Percentiles rank a stretch among this genome's conserved stretches.
These are phyloP conservation scores for Hymenoscyphus fructigenus DNA, from an alignment of 2,329 filamentous ascomycete species.

Conservation along the genomic window DNA sequence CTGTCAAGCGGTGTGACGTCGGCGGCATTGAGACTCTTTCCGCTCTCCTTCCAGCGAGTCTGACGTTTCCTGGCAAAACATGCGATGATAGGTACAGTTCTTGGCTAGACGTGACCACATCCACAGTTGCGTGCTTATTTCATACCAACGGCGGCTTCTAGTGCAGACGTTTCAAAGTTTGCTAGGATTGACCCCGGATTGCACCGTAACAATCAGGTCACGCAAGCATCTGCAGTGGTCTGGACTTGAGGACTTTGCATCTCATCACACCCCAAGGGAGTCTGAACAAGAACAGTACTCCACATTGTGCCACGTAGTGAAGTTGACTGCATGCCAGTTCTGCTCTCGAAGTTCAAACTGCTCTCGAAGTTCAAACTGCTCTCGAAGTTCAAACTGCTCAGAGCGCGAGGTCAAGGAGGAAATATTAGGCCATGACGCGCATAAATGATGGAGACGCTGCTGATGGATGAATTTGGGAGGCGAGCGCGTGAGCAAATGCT, in stretches of 20 bases:
- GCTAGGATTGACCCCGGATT: background rate
- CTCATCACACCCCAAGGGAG: background rate
- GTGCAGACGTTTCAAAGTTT: background rate
- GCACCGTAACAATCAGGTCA: background rate
- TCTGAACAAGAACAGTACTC: background rate
- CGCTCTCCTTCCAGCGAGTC: background rate
- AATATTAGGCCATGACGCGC: background rate
- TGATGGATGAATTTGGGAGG: background rate
- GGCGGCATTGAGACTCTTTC: too few relatives aligned
- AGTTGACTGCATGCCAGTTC: background rate
- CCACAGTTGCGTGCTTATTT: background rate
- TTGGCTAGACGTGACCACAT: background rate
- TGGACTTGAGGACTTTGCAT: background rate
- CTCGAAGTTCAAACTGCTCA: background rate
- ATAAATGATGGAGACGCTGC: background rate
- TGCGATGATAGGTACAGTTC: background rate
- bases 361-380: too few relatives aligned
- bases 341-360: background rate
- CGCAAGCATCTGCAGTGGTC: conserved; percentile 3
- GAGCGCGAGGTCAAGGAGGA: background rate
- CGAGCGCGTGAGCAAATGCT: background rate
- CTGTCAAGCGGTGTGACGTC: too few relatives aligned
- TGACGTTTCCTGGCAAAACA: background rate
- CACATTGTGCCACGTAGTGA: background rate
- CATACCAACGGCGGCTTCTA: background rate